Base-by-base conservation (phyloP, 768 basidiomycete species). In the Russula dissimulans region DNA sequence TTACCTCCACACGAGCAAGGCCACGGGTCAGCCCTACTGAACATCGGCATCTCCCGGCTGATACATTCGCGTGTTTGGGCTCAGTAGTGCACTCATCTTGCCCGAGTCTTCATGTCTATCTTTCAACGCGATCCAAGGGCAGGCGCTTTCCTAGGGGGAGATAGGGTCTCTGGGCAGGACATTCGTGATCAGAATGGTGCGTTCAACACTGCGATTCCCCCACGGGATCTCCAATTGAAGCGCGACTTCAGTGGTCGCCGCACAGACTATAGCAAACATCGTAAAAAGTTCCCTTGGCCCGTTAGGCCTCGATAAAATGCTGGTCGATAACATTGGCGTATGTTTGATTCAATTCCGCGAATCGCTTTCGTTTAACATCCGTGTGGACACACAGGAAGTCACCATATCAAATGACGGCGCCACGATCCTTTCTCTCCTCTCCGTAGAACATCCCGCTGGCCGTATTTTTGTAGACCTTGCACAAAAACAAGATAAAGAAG, bases 391-490 rank as follows among this genome's bases (percentile, higher is more conserved):
- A 5, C 73, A 95, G 93, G 97, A 99, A 81, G 95, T 98, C 32
- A 98, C 97, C 34, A 98, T 99, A 71, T 97, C 97, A 49, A 99
- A 99, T 75, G 97, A 98, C 76, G 97, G 97, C 50, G 97, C 97
- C 15, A 98, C 97, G n/a, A 99, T 99, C 67, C 84, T 99, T 42
- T 87, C 91, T 26, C 79, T 98, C 18, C 79, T 98, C 43, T 85
- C 92, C 15, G 95, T 99, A 47, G 92, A 97, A 68, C 93, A 98
- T 70, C 97, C 97, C 31, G 97, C 97, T 4, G 97, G 94, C 22
- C 87, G 91, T 65, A 94, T 99, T 64, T 93, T 99, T 65, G 95
- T 98, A 49, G 94, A 97, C 74, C 89, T 99, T 47, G 94, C 97
- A 2, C 95, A 98, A 75, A 97, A 98, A 69, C 95, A 98, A 74